phyloP scores from a whole-genome alignment of 495 filamentous ascomycete species.

The Neurospora hispaniola region DNA sequence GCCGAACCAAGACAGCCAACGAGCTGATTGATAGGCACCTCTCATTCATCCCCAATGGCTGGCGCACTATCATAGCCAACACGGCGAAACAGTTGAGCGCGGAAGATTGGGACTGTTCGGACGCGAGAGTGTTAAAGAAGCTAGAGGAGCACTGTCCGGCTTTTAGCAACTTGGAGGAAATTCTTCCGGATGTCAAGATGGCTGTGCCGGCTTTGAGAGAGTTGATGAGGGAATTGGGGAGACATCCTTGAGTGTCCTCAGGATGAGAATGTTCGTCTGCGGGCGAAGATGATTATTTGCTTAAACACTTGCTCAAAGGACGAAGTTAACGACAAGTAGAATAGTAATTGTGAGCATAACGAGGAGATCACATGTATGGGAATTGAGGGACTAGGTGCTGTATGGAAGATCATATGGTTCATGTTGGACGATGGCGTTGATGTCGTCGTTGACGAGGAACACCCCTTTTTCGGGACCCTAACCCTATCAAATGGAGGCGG shows the following conservation, averaged over 20 bases:
- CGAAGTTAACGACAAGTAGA: accelerated
- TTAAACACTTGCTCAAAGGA: background rate
- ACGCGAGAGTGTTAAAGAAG: background rate
- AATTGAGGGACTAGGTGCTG: background rate
- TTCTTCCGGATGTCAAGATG: background rate
- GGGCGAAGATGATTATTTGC: background rate
- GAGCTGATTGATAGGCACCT: background rate
- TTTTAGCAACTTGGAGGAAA: background rate
- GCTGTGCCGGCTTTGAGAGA: background rate
- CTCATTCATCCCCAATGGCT: background rate
- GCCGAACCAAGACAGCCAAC: background rate
- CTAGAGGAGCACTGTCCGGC: background rate
- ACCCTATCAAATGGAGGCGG: background rate
- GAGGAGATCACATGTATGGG: background rate
- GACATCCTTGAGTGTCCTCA: background rate
- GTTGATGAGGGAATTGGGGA: background rate
- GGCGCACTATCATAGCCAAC: background rate
- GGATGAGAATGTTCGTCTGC: background rate
- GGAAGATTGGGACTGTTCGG: background rate
- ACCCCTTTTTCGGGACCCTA: background rate
- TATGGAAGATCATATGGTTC: background rate
- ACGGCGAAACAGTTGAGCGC: background rate
- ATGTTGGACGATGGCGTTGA: background rate
- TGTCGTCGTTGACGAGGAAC: background rate
- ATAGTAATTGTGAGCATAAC: accelerated